phyloP scores from a whole-genome alignment of 2,329 filamentous ascomycete genomes.

The Aschersonia sp. region DNA sequence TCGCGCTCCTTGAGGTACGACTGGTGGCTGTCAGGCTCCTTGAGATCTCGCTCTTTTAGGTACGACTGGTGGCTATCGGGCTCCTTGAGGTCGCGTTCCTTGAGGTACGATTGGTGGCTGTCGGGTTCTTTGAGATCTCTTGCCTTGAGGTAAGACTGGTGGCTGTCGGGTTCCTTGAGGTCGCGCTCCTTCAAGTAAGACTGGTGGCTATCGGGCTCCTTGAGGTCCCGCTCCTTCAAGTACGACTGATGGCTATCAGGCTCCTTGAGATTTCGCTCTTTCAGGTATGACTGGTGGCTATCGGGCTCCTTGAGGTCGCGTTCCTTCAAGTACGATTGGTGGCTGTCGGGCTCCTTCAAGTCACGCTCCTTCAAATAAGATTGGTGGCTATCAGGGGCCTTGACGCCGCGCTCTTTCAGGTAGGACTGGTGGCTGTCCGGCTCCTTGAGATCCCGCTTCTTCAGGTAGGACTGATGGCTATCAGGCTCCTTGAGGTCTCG shows the following conservation, averaged over 20 bases:
- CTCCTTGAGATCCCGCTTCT: no score
- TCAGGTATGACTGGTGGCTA: background rate
- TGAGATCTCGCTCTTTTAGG: background rate
- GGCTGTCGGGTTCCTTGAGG: background rate
- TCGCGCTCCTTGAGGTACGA: background rate
- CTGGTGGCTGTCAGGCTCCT: background rate
- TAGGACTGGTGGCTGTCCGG: no score
- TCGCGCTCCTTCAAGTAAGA: background rate
- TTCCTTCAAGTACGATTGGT: background rate
- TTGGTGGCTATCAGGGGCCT: no score
- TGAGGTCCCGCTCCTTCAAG: background rate
- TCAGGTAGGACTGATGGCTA: no score
- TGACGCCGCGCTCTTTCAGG: no score
- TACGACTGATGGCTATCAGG: background rate
- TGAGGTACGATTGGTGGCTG: background rate
- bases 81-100: background rate
- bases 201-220: background rate
- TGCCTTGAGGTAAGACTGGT: background rate
- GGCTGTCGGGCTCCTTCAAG: background rate
- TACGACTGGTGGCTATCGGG: background rate
- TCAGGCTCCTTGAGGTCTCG: no score
- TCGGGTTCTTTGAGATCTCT: background rate
- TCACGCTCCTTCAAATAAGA: no score
- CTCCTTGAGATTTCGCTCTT: background rate
- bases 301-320: background rate